A percentile compares a stretch with the other conserved stretches of the same genome.
These are phyloP conservation scores for Sechiopsis laciniata DNA, from an alignment of 306 rosid genomes.

Conservation along the genomic window DNA sequence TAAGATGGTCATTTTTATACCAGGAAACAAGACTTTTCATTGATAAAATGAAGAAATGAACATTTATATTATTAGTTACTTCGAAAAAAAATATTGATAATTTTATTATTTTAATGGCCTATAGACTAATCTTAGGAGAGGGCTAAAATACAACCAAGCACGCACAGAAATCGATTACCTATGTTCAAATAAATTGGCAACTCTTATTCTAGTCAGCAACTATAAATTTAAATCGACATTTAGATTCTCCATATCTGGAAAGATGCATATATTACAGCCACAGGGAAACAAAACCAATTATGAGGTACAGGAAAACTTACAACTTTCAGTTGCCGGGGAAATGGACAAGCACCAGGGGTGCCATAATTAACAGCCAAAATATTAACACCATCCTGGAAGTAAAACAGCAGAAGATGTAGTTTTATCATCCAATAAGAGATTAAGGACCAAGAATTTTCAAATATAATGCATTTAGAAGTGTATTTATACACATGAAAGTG, in stretches of 20 bases:
- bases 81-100: too few relatives aligned
- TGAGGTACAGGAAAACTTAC: conserved; percentile 39
- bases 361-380: conserved; percentile 86
- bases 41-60: too few relatives aligned
- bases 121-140: too few relatives aligned
- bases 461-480: not conserved
- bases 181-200: not conserved
- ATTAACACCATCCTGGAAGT: conserved; percentile 72
- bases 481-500: not conserved
- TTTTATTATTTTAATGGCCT: too few relatives aligned
- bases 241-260: not conserved
- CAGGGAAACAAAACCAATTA: conserved; percentile 19
- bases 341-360: conserved; percentile 72
- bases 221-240: not conserved
- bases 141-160: too few relatives aligned
- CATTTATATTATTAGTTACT: too few relatives aligned
- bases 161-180: not conserved
- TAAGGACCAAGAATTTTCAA: not conserved
- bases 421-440: conserved; percentile 16
- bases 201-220: conserved; percentile 11
- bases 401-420: conserved; percentile 3
- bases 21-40: too few relatives aligned
- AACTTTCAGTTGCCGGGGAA: conserved; percentile 69
- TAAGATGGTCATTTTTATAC: too few relatives aligned
- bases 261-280: conserved; percentile 10